Evolutionary conservation across 192 early-diverging fungal genomes (phyloP).

Genomic region (Spizellomyces sp.): DNA sequence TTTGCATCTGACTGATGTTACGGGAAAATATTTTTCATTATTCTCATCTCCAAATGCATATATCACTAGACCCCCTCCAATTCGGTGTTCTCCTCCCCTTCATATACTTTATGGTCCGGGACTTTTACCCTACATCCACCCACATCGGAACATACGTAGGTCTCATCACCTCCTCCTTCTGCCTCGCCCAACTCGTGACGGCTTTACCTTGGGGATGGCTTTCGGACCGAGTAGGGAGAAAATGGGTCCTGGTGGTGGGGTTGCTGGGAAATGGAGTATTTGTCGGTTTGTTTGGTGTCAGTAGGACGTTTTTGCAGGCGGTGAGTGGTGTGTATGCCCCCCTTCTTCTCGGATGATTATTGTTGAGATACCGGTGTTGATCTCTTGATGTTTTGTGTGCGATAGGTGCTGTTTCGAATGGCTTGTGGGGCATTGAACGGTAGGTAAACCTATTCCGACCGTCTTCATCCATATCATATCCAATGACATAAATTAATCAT

Average conservation of each 20-base stretch:
- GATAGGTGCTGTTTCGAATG: conserved; percentile 17
- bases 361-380: background rate
- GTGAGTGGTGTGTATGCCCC: conserved; percentile 27
- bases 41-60: conserved; percentile 21
- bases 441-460: background rate
- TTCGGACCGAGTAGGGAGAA: conserved; percentile 79
- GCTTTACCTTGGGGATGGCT: conserved; percentile 63
- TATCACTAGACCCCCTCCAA: conserved; percentile 64
- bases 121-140: conserved; percentile 69
- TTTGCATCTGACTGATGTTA: conserved; percentile 22
- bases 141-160: conserved; percentile 84
- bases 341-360: background rate
- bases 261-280: conserved; percentile 75
- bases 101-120: conserved; percentile 79
- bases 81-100: conserved; percentile 79
- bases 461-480: background rate
- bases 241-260: conserved; percentile 79
- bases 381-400: too few relatives aligned
- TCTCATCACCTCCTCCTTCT: conserved; percentile 70
- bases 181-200: conserved; percentile 70
- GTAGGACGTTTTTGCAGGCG: conserved; percentile 59
- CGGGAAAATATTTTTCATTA: background rate
- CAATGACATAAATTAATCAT: background rate
- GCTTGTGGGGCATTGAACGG: conserved; percentile 41
- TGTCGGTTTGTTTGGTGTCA: conserved; percentile 73